Evolutionary conservation across 2,329 filamentous ascomycete genomes (phyloP), one percentile per base, ranked within the genome.

Genomic region (Colletotrichum destructivum): DNA sequence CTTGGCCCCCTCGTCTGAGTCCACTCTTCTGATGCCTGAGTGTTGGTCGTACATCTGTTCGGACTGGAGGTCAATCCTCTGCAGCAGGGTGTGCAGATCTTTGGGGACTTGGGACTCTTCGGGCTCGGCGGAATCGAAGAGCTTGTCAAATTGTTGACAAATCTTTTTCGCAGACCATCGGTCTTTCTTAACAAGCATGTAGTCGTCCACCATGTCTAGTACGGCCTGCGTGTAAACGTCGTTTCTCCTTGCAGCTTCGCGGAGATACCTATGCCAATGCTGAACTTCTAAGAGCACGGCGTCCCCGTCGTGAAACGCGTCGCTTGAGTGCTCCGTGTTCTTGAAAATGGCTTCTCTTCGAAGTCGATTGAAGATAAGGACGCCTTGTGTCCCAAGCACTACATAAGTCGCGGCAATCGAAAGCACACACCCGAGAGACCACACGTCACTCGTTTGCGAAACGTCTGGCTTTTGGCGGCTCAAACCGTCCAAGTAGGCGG

Each of bases 381-480:
- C 35, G 4, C 61, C 66, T 4, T 69, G 61, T 0, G 69, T 21
- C 0, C 82, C 82, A 1, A 82, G 66, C 0, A 81, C 77, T 8
- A 81, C 74, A 77, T 81, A 84, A 0, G 82, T 82, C 1, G 82
- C 82, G 5, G 80, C 79, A 1, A 81, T 73, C 0, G 82, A 84
- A 26, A 84, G 73, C 0, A 84, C 81, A 52, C 82, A 84, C 0
- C 79, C 80, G 9, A 82, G 71, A 2, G 82, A 84, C 83, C 83
- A 85, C 0, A 77, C 79, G 56, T 85, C 83, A 11, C 81, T 82
- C 1, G 72, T 75, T 66, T 81, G 81, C n/a, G 73, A 69, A 1
- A 81, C 75, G 2, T 54, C 26, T 44, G 66, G 23, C 11, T 55
- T 52, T n/a, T 38, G n/a, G 9, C 6, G 11, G 7, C 12, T 38